A percentile compares a stretch with the other conserved stretches of the same genome.
Conservation (phyloP, 805 yeast species). For the Lachancea nothofagi region DNA sequence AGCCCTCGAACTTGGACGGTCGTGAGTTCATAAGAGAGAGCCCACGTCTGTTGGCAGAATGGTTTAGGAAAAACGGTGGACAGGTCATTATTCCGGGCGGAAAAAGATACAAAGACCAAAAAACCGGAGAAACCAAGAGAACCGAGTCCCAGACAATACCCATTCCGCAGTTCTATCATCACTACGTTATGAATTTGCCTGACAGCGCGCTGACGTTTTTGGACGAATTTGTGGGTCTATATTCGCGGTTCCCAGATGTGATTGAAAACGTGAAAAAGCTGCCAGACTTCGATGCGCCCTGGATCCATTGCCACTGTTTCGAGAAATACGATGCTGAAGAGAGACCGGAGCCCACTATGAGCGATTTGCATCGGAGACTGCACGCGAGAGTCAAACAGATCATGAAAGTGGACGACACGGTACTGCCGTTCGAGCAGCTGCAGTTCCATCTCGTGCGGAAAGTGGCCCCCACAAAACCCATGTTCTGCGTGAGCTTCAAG, state of each 20-base stretch:
- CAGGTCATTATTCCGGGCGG: slow-evolving; percentile 36
- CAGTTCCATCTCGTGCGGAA: slow-evolving; percentile 80
- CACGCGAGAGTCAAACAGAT: slow-evolving; percentile 46
- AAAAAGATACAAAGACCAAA: slow-evolving; percentile 35
- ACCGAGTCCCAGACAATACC: slow-evolving; percentile 33
- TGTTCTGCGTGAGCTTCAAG: slow-evolving; percentile 81
- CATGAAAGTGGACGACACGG: slow-evolving; percentile 40
- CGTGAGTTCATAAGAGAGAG: slow-evolving; percentile 67
- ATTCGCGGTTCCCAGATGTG: slow-evolving; percentile 32
- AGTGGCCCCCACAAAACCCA: slow-evolving; percentile 95
- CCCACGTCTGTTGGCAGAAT: slow-evolving; percentile 45
- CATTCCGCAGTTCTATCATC: slow-evolving; percentile 35
- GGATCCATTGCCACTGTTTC: slow-evolving; percentile 85
- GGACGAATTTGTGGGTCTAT: slow-evolving; percentile 71
- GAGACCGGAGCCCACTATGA: slow-evolving; percentile 56
- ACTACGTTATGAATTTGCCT: slow-evolving; percentile 94
- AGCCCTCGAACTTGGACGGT: slow-evolving; percentile 73
- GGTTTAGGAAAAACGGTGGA: slow-evolving; percentile 36
- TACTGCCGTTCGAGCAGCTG: slow-evolving; percentile 43
- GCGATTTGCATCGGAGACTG: slow-evolving; percentile 63
- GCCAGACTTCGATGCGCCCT: slow-evolving; percentile 58
- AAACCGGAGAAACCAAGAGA: slow-evolving; percentile 20
- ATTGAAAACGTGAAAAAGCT: slow-evolving; percentile 30
- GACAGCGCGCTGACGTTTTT: slow-evolving; percentile 84
- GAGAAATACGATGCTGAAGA: slow-evolving; percentile 78